Conservation (phyloP, 345 rosid genomes). For the Gynandropsis gynandra region DNA sequence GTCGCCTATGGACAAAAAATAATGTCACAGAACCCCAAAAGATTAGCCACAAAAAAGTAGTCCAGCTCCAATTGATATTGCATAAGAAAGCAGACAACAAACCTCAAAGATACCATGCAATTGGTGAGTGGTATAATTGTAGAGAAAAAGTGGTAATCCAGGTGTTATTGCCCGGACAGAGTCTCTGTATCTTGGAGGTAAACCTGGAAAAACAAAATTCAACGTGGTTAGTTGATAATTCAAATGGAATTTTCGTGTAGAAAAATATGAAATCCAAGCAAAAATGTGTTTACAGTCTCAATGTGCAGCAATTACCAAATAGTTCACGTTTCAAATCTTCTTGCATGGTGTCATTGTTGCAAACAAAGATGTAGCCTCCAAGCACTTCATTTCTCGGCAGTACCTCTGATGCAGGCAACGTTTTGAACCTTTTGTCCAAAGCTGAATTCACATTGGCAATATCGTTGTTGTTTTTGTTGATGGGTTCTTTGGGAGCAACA, state of each 20-base stretch:
- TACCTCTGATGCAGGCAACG: constrained; percentile 87
- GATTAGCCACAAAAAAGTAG: not conserved
- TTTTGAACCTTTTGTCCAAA: constrained; percentile 45
- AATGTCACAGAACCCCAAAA: not conserved
- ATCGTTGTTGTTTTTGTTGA: constrained; percentile 36
- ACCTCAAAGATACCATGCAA: constrained; percentile 99
- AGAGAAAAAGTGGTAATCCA: constrained; percentile 92
- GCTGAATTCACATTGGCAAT: constrained; percentile 31
- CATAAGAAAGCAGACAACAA: constrained; percentile 19
- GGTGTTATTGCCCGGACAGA: constrained; percentile 98
- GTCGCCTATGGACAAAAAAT: constrained; percentile 49
- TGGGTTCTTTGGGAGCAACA: constrained; percentile 42
- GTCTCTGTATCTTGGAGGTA: constrained; percentile 97
- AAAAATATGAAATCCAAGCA: constrained; percentile 2
- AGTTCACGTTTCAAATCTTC: constrained; percentile 91
- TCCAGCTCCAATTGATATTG: not conserved
- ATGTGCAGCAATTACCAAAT: constrained; percentile 47
- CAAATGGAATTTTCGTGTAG: not conserved
- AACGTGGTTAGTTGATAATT: constrained; percentile 1
- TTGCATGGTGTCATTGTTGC: constrained; percentile 99
- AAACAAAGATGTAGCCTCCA: constrained; percentile 96
- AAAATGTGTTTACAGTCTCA: not conserved
- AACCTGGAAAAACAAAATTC: constrained; percentile 41
- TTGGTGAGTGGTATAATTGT: constrained; percentile 95
- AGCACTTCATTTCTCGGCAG: constrained; percentile 94